Percentiles rank a stretch among this genome's conserved stretches.
Conservation (phyloP, 2,329 filamentous ascomycete genomes). For the Eurotiales sp. region DNA sequence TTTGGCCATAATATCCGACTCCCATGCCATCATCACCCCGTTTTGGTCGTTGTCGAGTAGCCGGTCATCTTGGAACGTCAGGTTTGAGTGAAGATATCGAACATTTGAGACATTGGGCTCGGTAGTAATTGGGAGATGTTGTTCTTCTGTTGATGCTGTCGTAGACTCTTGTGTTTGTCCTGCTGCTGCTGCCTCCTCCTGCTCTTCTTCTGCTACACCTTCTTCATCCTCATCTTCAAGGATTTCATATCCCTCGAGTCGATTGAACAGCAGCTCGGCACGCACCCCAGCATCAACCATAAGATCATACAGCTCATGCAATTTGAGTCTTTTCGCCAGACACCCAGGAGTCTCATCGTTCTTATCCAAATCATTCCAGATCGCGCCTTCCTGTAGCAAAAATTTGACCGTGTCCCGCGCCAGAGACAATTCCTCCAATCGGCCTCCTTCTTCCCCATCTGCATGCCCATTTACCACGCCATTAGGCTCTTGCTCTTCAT, state of each 20-base stretch:
- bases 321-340: slow-evolving; percentile 66
- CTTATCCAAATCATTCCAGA: slow-evolving; percentile 92
- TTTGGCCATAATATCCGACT: slow-evolving; percentile 77
- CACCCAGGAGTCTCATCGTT: slow-evolving; percentile 90
- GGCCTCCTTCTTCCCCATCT: slow-evolving; percentile 2
- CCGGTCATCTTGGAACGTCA: slow-evolving; percentile 62
- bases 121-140: neutral
- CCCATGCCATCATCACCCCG: slow-evolving; percentile 93
- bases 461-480: slow-evolving; percentile 14
- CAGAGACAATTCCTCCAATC: slow-evolving; percentile 48
- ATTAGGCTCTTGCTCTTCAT: slow-evolving; percentile 29
- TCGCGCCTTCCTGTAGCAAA: slow-evolving; percentile 81
- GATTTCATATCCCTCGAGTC: slow-evolving; percentile 77
- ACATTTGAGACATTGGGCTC: slow-evolving; percentile 55
- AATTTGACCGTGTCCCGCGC: slow-evolving; percentile 67
- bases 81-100: slow-evolving; percentile 64
- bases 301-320: slow-evolving; percentile 69
- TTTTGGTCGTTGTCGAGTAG: slow-evolving; percentile 73
- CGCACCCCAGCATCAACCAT: slow-evolving; percentile 88
- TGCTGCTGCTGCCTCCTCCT: neutral
- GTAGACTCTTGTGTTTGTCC: slow-evolving; percentile 8
- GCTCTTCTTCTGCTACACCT: slow-evolving; percentile 28
- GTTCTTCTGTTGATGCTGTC: neutral
- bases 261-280: slow-evolving; percentile 78
- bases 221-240: slow-evolving; percentile 49